Evolutionary conservation across 345 rosid genomes (phyloP).

Genomic region (Syzygium aqueum): DNA sequence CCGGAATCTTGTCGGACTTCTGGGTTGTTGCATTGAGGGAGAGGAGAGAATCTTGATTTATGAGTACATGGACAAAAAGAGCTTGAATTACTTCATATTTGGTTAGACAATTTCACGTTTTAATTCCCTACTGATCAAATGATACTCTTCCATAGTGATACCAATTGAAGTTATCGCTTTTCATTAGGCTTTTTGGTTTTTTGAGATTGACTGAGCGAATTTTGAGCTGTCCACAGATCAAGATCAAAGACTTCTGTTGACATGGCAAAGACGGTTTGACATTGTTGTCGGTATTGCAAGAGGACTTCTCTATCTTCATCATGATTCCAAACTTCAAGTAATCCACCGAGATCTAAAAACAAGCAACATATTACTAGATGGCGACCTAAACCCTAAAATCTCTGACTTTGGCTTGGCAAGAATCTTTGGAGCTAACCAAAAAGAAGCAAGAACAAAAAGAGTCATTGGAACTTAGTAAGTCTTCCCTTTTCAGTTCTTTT

Average conservation of each 20-base stretch:
- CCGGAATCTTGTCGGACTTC: constrained; percentile 37
- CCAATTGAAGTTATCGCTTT: no score
- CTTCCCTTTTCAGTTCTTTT: background rate
- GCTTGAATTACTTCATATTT: constrained; percentile 32
- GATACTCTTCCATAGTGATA: background rate
- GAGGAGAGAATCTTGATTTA: constrained; percentile 22
- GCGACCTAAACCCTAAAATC: constrained; percentile 36
- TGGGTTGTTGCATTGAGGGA: constrained; percentile 35
- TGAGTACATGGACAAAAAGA: constrained; percentile 35
- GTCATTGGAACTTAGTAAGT: constrained; percentile 45
- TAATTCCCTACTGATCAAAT: background rate
- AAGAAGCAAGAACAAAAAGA: constrained; percentile 26
- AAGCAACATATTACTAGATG: constrained; percentile 39
- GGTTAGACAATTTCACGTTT: constrained; percentile 12
- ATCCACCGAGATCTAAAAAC: constrained; percentile 47
- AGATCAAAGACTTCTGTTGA: constrained; percentile 2
- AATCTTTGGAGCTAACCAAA: constrained; percentile 33
- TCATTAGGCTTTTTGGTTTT: background rate
- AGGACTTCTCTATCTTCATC: constrained; percentile 52
- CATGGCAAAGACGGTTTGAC: constrained; percentile 21
- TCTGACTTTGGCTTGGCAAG: constrained; percentile 44
- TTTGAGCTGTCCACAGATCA: constrained; percentile 11
- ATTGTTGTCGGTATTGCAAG: constrained; percentile 34
- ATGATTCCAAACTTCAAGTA: constrained; percentile 33
- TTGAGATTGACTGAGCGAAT: background rate